These are phyloP conservation scores for Macrolepiota fuliginosa DNA, from an alignment of 768 basidiomycete species.

Conservation along the genomic window DNA sequence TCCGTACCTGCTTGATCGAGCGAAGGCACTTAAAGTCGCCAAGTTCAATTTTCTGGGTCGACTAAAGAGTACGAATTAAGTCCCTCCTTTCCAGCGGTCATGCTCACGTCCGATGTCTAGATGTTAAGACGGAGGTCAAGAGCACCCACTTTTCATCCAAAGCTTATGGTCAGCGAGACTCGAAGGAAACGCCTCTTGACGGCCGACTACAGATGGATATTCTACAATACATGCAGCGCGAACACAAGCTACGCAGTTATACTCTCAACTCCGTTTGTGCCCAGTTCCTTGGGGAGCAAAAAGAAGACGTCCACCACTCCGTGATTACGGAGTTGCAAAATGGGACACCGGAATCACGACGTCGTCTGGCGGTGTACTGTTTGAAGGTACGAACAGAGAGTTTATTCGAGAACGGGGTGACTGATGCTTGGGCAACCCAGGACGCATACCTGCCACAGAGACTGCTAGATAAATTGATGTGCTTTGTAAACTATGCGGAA, in stretches of 20 bases:
- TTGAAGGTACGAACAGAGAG: conserved; percentile 62
- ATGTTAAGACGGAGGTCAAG: conserved; percentile 74
- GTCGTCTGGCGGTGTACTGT: conserved; percentile 96
- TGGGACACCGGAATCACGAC: conserved; percentile 88
- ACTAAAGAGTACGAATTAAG: conserved; percentile 53
- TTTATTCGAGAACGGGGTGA: background rate
- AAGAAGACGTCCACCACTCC: conserved; percentile 98
- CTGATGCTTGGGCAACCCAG: conserved; percentile 34
- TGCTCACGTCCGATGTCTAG: conserved; percentile 36
- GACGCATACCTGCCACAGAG: conserved; percentile 98
- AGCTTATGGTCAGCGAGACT: conserved; percentile 95
- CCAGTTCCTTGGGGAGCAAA: conserved; percentile 97
- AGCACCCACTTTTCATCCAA: conserved; percentile 98
- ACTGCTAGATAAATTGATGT: conserved; percentile 97
- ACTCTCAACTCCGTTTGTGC: conserved; percentile 98
- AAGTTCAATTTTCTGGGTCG: conserved; percentile 78
- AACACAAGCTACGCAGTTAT: conserved; percentile 96
- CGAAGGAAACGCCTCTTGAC: conserved; percentile 88
- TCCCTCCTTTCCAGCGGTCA: background rate
- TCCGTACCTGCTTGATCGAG: conserved; percentile 92
- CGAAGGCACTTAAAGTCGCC: conserved; percentile 69
- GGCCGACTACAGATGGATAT: conserved; percentile 95
- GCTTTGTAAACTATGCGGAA: conserved; percentile 96
- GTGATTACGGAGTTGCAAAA: conserved; percentile 98
- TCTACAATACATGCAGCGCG: conserved; percentile 97